Percentiles rank a stretch among this genome's conserved stretches.
These are phyloP conservation scores for Diplogelasinospora grovesii DNA, from an alignment of 495 filamentous ascomycete genomes.

Conservation along the genomic window DNA sequence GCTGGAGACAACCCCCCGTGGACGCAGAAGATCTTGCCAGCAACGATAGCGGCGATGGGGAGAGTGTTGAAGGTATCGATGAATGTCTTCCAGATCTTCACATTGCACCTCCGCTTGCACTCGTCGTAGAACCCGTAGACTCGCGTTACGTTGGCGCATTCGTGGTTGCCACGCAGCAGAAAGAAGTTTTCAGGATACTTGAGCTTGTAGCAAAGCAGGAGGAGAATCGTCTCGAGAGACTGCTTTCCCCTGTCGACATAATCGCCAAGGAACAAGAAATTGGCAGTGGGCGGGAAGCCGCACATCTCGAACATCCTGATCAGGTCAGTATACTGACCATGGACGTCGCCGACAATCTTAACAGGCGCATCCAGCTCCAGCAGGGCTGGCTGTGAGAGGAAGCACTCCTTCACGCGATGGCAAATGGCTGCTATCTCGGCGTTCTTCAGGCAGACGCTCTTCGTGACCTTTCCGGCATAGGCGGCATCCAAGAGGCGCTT, in stretches of 20 bases:
- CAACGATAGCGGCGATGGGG: conserved; percentile 93
- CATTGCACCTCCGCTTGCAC: conserved; percentile 93
- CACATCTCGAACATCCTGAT: conserved; percentile 99
- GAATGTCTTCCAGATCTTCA: conserved; percentile 99
- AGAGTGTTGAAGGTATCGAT: conserved; percentile 96
- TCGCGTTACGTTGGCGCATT: conserved; percentile 96
- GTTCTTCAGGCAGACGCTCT: conserved; percentile 94
- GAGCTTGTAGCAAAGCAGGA: conserved; percentile 96
- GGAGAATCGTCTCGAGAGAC: conserved; percentile 90
- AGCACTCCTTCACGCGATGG: conserved; percentile 74
- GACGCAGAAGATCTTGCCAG: conserved; percentile 98
- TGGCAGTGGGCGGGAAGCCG: conserved; percentile 87
- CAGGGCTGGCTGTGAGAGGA: conserved; percentile 86
- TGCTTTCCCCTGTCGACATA: conserved; percentile 99
- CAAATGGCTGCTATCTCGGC: conserved; percentile 95
- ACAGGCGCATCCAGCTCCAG: conserved; percentile 92
- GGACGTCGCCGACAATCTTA: conserved; percentile 97
- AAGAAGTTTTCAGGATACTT: conserved; percentile 99
- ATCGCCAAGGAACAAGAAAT: conserved; percentile 94
- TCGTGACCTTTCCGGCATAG: conserved; percentile 94
- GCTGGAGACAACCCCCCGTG: conserved; percentile 93
- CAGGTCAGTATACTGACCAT: conserved; percentile 96
- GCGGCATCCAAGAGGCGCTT: conserved; percentile 87
- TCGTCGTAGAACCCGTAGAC: conserved; percentile 99
- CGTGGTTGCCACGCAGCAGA: conserved; percentile 91